Conservation (phyloP, 140 eudicot species). For the Anethum foeniculum region DNA sequence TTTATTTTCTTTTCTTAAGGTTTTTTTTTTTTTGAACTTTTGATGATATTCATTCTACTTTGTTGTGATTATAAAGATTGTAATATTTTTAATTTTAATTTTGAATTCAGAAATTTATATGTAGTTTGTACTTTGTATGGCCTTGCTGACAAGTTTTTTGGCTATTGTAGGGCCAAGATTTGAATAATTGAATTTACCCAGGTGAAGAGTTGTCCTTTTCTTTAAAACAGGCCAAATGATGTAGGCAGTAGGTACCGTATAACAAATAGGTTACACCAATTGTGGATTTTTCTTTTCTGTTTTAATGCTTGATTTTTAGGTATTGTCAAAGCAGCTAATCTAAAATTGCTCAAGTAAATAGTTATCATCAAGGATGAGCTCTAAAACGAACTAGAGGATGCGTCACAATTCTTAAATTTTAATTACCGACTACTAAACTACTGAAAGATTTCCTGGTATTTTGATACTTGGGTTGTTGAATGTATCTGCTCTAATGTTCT, state of each 20-base stretch:
- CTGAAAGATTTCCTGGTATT: neutral
- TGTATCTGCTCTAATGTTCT: neutral
- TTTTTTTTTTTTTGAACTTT: neutral
- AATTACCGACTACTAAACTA: neutral
- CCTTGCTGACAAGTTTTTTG: neutral
- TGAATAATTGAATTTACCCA: neutral
- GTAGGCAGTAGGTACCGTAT: neutral
- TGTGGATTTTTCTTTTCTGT: neutral
- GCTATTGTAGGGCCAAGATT: neutral
- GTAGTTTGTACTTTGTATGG: neutral
- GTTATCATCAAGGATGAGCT: neutral
- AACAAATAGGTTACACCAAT: neutral
- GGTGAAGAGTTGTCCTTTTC: neutral
- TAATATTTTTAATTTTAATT: neutral
- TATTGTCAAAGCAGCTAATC: neutral
- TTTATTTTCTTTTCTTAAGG: neutral
- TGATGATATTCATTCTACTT: neutral
- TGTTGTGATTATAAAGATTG: neutral
- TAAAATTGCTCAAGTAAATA: neutral
- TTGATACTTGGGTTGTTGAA: neutral
- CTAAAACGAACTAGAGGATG: slow-evolving; percentile 17
- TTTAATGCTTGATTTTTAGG: neutral
- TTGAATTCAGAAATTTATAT: neutral
- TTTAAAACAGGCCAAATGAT: slow-evolving; percentile 1
- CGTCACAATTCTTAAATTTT: neutral